phyloP scores from a whole-genome alignment of 1,139 yeast species.

The Geotrichum macrosporum region DNA sequence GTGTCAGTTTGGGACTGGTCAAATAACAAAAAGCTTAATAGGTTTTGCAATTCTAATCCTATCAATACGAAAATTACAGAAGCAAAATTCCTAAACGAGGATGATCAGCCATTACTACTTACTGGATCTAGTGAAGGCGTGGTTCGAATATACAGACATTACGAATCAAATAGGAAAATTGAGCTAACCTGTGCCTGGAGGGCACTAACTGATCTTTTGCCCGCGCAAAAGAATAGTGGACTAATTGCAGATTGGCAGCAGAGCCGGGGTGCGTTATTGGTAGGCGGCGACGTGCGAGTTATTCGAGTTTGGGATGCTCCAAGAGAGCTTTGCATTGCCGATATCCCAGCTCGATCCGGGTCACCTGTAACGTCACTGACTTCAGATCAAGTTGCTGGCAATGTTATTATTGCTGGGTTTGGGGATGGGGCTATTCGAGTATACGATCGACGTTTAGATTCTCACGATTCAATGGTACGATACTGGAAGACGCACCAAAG shows the following conservation, averaged over 20 bases:
- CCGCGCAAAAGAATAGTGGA: slow-evolving; percentile 67
- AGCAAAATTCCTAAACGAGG: slow-evolving; percentile 81
- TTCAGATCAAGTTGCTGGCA: slow-evolving; percentile 95
- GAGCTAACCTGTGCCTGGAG: slow-evolving; percentile 87
- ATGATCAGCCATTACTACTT: slow-evolving; percentile 76
- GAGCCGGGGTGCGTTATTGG: slow-evolving; percentile 82
- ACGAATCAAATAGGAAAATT: slow-evolving; percentile 52
- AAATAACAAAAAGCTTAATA: slow-evolving; percentile 50
- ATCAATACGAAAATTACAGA: slow-evolving; percentile 86
- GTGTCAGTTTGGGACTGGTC: slow-evolving; percentile 91
- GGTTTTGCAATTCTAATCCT: slow-evolving; percentile 81
- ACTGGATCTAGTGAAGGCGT: slow-evolving; percentile 95
- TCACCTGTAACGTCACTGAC: slow-evolving; percentile 86
- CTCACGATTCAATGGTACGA: slow-evolving; percentile 81
- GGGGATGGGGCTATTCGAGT: slow-evolving; percentile 89
- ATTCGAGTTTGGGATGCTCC: slow-evolving; percentile 97
- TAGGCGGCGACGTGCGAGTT: slow-evolving; percentile 92
- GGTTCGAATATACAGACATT: slow-evolving; percentile 75
- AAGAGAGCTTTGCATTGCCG: slow-evolving; percentile 77
- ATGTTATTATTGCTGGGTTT: slow-evolving; percentile 84
- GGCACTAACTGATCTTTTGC: slow-evolving; percentile 79
- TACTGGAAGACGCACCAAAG: slow-evolving; percentile 65
- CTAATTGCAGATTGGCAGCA: slow-evolving; percentile 96
- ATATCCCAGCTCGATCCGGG: slow-evolving; percentile 87
- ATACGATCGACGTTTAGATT: slow-evolving; percentile 81